Evolutionary conservation across 768 basidiomycete species (phyloP).

Genomic region (Kondoa subrosea): DNA sequence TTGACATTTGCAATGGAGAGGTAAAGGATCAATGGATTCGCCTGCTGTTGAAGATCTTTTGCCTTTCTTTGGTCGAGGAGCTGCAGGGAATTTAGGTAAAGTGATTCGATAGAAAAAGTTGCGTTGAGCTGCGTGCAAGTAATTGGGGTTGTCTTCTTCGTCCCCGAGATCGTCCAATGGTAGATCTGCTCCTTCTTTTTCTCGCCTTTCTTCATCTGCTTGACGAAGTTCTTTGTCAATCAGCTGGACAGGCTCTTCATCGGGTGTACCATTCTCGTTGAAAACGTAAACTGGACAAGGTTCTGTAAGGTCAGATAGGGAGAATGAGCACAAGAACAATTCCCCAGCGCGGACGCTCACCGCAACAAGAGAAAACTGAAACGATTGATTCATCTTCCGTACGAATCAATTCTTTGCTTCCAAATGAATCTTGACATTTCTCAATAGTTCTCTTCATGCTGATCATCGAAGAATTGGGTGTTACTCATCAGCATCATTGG

Average conservation of each 20-base stretch:
- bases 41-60: background rate
- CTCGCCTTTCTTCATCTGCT: background rate
- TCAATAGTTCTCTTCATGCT: background rate
- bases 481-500: background rate
- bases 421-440: background rate
- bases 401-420: background rate
- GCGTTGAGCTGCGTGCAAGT: background rate
- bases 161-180: background rate
- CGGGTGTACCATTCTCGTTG: constrained; percentile 13
- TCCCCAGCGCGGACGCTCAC: background rate
- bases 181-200: background rate
- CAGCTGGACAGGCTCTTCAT: constrained; percentile 15
- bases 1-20: background rate
- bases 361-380: constrained; percentile 7
- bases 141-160: constrained; percentile 4
- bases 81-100: background rate
- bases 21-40: background rate
- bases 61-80: background rate
- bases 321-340: background rate
- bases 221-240: background rate
- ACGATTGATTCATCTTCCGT: background rate
- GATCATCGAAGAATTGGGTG: background rate
- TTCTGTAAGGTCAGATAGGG: background rate
- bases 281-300: constrained; percentile 3
- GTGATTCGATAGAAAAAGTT: constrained; percentile 10